phyloP scores from a whole-genome alignment of 1,284 basidiomycete species.

The Malassezia slooffiae region DNA sequence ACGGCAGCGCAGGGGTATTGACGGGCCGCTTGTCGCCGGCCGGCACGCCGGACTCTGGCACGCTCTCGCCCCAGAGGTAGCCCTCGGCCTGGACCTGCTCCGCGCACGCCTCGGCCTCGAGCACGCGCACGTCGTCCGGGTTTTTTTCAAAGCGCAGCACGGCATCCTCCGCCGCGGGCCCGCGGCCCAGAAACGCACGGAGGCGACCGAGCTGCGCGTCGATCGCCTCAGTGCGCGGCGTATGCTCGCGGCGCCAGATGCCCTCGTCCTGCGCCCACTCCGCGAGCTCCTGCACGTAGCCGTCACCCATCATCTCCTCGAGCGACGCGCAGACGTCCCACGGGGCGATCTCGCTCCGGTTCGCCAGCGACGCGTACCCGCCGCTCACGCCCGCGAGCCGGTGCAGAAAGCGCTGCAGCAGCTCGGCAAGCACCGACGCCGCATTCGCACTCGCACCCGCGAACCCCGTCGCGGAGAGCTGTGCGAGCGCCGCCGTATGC shows the following conservation, averaged over 20 bases:
- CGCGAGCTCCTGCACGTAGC: slow-evolving; percentile 21
- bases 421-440: slow-evolving; percentile 22
- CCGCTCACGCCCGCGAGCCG: slow-evolving; percentile 17
- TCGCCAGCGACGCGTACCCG: slow-evolving; percentile 19
- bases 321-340: slow-evolving; percentile 24
- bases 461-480: slow-evolving; percentile 26
- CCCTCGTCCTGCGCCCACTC: slow-evolving; percentile 30
- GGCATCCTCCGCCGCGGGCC: no score
- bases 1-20: background rate
- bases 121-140: no score
- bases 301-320: slow-evolving; percentile 24
- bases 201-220: no score
- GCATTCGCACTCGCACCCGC: slow-evolving; percentile 22
- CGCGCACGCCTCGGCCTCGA: no score
- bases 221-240: no score
- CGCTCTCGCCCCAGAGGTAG: no score
- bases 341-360: slow-evolving; percentile 16
- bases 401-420: slow-evolving; percentile 30
- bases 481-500: slow-evolving; percentile 11
- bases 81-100: no score
- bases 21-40: no score
- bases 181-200: no score
- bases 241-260: slow-evolving; percentile 6
- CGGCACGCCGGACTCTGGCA: no score
- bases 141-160: no score